Conservation (phyloP, 2,329 filamentous ascomycete species). For the Aureobasidium vineae region DNA sequence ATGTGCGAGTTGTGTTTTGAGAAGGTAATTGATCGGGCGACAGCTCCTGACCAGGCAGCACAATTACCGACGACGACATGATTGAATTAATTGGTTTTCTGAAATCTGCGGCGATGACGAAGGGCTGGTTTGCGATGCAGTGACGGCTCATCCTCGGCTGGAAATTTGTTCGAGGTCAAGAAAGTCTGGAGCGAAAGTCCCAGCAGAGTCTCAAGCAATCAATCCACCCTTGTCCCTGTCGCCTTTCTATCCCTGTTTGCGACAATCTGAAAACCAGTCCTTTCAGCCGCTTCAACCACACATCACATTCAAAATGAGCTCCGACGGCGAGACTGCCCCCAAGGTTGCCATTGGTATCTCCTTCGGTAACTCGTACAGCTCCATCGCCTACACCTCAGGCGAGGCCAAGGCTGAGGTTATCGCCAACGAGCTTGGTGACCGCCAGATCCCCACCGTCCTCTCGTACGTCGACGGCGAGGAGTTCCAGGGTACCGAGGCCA, state of each 20-base stretch:
- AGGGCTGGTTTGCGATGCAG: background rate
- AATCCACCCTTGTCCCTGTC: background rate
- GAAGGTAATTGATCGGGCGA: conserved; percentile 65
- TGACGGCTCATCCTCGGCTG: background rate
- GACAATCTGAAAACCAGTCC: background rate
- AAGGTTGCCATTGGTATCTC: conserved; percentile 85
- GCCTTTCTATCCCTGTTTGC: background rate
- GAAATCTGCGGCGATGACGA: conserved; percentile 16
- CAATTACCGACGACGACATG: conserved; percentile 48
- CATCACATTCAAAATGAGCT: conserved; percentile 46
- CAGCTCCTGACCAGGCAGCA: conserved; percentile 80
- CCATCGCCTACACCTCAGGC: conserved; percentile 80
- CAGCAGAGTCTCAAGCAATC: background rate
- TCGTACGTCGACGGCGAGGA: conserved; percentile 96
- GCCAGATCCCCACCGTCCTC: conserved; percentile 91
- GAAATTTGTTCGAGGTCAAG: conserved; percentile 14
- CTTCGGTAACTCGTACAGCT: conserved; percentile 98
- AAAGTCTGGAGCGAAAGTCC: conserved; percentile 19
- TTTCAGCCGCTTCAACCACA: conserved; percentile 20
- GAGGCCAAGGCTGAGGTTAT: conserved; percentile 98
- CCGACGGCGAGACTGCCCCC: conserved; percentile 52
- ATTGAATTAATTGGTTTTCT: background rate
- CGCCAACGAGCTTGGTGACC: conserved; percentile 98
- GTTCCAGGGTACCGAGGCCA: conserved; percentile 94
- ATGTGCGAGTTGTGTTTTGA: conserved; percentile 62